phyloP scores from a whole-genome alignment of 169 alveolate genomes.

The Cryptosporidium tyzzeri region DNA sequence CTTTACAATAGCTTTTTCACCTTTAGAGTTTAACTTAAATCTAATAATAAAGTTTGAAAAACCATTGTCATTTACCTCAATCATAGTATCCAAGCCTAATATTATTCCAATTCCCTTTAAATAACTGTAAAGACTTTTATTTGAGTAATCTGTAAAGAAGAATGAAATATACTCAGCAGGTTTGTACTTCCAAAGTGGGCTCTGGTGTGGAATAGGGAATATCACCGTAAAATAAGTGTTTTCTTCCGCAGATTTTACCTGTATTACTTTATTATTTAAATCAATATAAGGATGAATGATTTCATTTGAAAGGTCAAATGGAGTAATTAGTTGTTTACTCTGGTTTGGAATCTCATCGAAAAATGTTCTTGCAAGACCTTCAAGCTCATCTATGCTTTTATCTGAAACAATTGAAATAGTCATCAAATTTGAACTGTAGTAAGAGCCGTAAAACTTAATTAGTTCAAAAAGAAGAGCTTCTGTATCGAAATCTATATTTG shows the following conservation, averaged over 20 bases:
- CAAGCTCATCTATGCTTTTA: conserved; percentile 34
- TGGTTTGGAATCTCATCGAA: conserved; percentile 51
- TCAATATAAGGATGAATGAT: conserved; percentile 29
- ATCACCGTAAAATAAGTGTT: conserved; percentile 1
- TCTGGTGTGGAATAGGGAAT: conserved; percentile 57
- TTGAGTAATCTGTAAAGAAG: conserved; percentile 49
- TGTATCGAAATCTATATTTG: not conserved
- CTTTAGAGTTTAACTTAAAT: not conserved
- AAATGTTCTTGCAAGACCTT: conserved; percentile 32
- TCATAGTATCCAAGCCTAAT: not conserved
- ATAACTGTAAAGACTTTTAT: conserved; percentile 5
- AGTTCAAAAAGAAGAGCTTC: conserved; percentile 36
- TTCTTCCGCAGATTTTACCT: conserved; percentile 1
- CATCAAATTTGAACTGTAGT: conserved; percentile 62
- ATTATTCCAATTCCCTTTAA: not conserved
- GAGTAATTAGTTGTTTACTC: conserved; percentile 7
- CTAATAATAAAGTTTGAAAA: conserved; percentile 37
- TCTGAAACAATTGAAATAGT: conserved; percentile 44
- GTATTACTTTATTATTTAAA: conserved; percentile 28
- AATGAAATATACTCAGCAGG: conserved; percentile 51
- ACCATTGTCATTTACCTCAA: conserved; percentile 40
- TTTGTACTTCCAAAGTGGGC: conserved; percentile 44
- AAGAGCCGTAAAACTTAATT: conserved; percentile 18
- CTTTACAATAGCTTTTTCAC: conserved; percentile 33
- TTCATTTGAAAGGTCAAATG: conserved; percentile 23